Evolutionary conservation across 345 rosid genomes (phyloP), one percentile per base, ranked within the genome.

Genomic region (Psidium guajava): DNA sequence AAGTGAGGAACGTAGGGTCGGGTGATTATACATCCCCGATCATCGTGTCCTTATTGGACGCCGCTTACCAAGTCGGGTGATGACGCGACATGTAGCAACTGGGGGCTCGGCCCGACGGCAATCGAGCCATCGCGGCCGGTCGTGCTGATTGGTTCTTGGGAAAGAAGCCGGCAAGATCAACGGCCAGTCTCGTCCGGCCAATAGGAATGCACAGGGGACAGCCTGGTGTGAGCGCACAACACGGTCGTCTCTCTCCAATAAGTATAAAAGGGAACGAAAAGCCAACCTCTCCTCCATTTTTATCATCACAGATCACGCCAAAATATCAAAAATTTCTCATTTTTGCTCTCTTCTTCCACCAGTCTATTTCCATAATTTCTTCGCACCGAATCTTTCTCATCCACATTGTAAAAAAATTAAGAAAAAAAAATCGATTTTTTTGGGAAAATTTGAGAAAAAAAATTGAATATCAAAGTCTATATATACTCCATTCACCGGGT

Each of bases 401-500:
- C 57, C 57, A 21, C 57, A 7, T 54, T 54, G 11, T 69, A 32
- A 18, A 42, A 42, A 69, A 36, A 9, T 18, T 4, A 4, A 28
- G 32, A 4, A 32, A 9, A 32, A n/a, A 61, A 32, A 32, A 69
- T 69, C 22, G 44, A 28, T 3, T 32, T 69, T 69, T 55, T 69
- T 69, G 8, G 44, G 47, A 18, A 42, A 69, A 69, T 18, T 69
- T 5, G 47, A 2, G 24, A 69, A 32, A 40, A 42, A 55, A 56
- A 83, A 54, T 3, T 24, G 10, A 85, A 86, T 84, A n/a, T 84
- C 82, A 85, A 82, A 82, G 83, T 83, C 84, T 87, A 82, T 91
- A 91, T 92, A 91, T 86, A 90, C 86, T 91, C 88, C 86, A 84
- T 85, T 81, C 89, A 85, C 87, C 91, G 58, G 28, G 22, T 54